Evolutionary conservation across 164 flowering plant genomes (phyloP).

Genomic region (Berberis vulgaris): DNA sequence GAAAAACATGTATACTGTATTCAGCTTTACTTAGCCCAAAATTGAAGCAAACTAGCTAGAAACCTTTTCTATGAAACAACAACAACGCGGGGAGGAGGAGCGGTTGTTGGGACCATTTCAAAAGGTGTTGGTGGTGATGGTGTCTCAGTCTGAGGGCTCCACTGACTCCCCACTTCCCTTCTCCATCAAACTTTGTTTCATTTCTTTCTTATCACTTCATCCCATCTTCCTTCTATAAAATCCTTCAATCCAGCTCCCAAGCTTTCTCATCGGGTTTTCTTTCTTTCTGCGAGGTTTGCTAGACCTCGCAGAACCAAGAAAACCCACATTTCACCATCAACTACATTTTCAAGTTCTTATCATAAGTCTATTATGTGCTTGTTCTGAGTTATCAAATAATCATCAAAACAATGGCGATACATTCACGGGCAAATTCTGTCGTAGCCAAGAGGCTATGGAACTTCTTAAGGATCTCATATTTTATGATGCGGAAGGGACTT

Average conservation of each 20-base stretch:
- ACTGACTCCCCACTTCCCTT: background rate
- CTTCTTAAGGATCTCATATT: constrained; percentile 34
- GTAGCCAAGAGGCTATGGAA: constrained; percentile 46
- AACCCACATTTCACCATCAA: background rate
- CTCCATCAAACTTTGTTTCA: background rate
- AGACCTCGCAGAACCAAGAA: background rate
- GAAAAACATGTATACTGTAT: background rate
- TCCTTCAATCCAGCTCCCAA: background rate
- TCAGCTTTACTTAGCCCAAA: too few species aligned
- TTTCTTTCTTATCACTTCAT: background rate
- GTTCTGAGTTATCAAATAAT: background rate
- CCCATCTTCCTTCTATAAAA: background rate
- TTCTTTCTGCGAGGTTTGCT: background rate
- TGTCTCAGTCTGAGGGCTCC: background rate
- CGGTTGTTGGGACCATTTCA: constrained; percentile 1
- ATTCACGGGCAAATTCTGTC: constrained; percentile 19
- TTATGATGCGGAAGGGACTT: constrained; percentile 45
- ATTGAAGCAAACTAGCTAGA: too few species aligned
- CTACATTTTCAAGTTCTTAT: too few species aligned
- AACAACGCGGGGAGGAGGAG: background rate
- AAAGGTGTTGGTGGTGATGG: background rate
- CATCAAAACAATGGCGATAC: constrained; percentile 9
- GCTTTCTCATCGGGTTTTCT: background rate
- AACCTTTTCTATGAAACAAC: too few species aligned
- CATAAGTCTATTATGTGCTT: too few species aligned